Base-by-base conservation (phyloP, 1,284 basidiomycete species). In the Moesziomyces globuligerus region DNA sequence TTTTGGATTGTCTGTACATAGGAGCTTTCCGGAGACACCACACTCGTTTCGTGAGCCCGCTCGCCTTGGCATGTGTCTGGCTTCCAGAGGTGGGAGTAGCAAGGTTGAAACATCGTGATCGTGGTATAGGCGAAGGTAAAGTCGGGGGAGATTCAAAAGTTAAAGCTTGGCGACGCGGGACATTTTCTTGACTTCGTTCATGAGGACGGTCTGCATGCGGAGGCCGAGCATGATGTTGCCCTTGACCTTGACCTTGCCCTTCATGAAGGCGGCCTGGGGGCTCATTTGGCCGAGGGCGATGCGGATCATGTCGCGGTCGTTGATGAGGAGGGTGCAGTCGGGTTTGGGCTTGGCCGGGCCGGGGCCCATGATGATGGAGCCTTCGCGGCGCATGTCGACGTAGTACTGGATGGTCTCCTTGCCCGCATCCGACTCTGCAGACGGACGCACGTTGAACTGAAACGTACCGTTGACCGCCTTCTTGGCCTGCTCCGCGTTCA, bases 191-290 rank as follows among this genome's bases (percentile, higher is more conserved):
- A 75, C 62, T 51, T 78, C 75, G 47, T 56, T 67, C 52, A 69
- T 67, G 48, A 78, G 56, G n/a, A 72, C 64, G 15, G 50, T 69
- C 37, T 75, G 64, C 73, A 75, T 73, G 26, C 70, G 65, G 29
- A 76, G 49, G 7, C 75, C 72, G 20, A 75, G 49, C 72, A 76
- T 76, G 50, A 76, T 65, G 45, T 77, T 77, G 7, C 75, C 75
- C 49, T 70, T 76, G 36, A 74, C 69, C 54, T 73, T 75, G 47
- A 76, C 57, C 28, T 62, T 72, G 3, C 74, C 74, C 55, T 74
- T 75, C 67, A 77, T 61, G 38, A 77, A 77, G 0, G 73, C 73
- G 34, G 61, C 64, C 37, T 77, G 75, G 0, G 75, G 75, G 44
- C 55, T 74, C 50, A 68, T 32, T 42, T 74, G 69, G 24, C 73